Conservation (phyloP, 495 filamentous ascomycete genomes). For the Tuber microsphaerosporum region DNA sequence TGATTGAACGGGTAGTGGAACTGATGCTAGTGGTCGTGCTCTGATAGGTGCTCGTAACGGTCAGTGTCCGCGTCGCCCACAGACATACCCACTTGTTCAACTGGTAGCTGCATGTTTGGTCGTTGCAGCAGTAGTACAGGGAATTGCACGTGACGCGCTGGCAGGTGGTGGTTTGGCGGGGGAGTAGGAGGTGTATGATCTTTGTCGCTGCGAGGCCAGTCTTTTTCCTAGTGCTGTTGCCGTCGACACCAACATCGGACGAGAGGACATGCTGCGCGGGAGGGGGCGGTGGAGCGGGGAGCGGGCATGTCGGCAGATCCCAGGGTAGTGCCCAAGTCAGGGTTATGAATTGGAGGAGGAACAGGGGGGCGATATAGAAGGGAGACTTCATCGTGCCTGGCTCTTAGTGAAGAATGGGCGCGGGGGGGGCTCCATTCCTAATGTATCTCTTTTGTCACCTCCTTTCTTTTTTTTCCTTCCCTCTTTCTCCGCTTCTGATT, state of each 20-base stretch:
- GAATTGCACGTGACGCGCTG: not conserved
- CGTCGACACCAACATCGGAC: not conserved
- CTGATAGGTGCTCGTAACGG: not conserved
- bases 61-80: not conserved
- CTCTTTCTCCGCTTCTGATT: not conserved
- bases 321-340: not conserved
- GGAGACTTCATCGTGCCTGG: not conserved
- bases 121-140: not conserved
- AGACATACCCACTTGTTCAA: not conserved
- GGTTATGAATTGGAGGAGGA: not conserved
- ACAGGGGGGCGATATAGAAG: not conserved
- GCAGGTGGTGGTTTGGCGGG: not conserved
- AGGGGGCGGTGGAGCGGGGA: not conserved
- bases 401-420: not conserved
- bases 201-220: not conserved
- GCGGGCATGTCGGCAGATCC: not conserved
- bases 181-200: not conserved
- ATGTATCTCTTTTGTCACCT: not conserved
- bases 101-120: not conserved
- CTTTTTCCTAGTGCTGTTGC: not conserved
- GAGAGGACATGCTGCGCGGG: not conserved
- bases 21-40: not conserved
- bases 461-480: not conserved
- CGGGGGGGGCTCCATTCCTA: not conserved
- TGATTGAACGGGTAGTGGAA: not conserved